A percentile compares a stretch with the other conserved stretches of the same genome.
Conservation (phyloP, 768 basidiomycete genomes). For the Boletus rufocinnamomeus region DNA sequence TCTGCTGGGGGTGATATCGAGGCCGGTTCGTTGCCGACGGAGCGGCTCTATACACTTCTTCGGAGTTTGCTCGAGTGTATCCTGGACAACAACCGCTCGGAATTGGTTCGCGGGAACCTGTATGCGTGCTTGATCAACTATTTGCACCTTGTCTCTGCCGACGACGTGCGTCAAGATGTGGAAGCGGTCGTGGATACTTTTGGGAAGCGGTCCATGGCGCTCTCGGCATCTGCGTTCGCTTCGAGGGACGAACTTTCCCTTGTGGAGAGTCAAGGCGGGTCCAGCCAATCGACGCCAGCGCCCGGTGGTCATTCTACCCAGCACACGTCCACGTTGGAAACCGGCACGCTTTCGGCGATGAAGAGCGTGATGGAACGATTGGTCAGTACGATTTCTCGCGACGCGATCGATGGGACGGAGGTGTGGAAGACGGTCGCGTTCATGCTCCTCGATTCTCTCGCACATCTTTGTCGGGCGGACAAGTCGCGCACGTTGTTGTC, state of each 20-base stretch:
- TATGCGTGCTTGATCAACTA: no score
- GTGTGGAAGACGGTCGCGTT: slow-evolving; percentile 98
- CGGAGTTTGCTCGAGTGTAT: slow-evolving; percentile 73
- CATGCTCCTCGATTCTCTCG: slow-evolving; percentile 81
- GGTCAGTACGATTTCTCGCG: slow-evolving; percentile 73
- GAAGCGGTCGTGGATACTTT: slow-evolving; percentile 22
- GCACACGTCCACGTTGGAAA: slow-evolving; percentile 49
- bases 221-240: no score
- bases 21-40: slow-evolving; percentile 72
- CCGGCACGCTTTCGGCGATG: slow-evolving; percentile 65
- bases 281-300: slow-evolving; percentile 25
- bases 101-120: slow-evolving; percentile 91
- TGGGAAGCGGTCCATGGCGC: slow-evolving; percentile 30
- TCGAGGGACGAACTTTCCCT: slow-evolving; percentile 44
- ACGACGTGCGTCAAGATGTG: slow-evolving; percentile 16
- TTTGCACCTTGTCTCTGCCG: no score
- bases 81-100: slow-evolving; percentile 72
- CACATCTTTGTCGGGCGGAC: slow-evolving; percentile 68
- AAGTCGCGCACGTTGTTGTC: slow-evolving; percentile 64
- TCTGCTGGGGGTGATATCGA: slow-evolving; percentile 63
- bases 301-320: slow-evolving; percentile 9
- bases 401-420: slow-evolving; percentile 92
- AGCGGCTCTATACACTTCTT: no score
- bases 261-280: slow-evolving; percentile 38
- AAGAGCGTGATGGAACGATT: slow-evolving; percentile 72